A percentile compares a stretch with the other conserved stretches of the same genome.
Conservation (phyloP, 768 basidiomycete species). For the Mycena maculata region DNA sequence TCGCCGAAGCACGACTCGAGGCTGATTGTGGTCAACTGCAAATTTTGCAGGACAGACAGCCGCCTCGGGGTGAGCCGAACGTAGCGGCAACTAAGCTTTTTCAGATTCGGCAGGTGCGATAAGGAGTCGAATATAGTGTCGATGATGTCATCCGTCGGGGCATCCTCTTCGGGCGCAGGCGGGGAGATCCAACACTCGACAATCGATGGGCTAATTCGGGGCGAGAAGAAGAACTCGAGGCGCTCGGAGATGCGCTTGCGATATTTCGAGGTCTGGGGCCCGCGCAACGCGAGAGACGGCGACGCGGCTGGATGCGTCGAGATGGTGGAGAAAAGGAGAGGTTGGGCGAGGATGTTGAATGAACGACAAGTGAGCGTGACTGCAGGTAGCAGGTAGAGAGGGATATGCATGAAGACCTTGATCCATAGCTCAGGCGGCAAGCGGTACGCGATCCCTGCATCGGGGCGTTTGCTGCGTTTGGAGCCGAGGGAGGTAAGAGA, state of each 20-base stretch:
- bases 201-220: conserved; percentile 48
- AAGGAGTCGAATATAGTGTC: conserved; percentile 45
- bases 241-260: conserved; percentile 45
- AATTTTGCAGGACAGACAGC: conserved; percentile 44
- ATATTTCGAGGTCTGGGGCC: conserved; percentile 40
- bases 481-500: conserved; percentile 23
- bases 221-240: conserved; percentile 46
- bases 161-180: conserved; percentile 47
- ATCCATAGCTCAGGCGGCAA: conserved; percentile 52
- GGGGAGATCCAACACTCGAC: conserved; percentile 51
- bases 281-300: conserved; percentile 40
- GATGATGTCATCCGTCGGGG: conserved; percentile 46
- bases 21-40: conserved; percentile 46
- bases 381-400: conserved; percentile 42
- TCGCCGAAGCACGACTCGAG: conserved; percentile 42
- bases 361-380: conserved; percentile 45
- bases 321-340: conserved; percentile 52
- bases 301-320: conserved; percentile 46
- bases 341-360: conserved; percentile 51
- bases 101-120: conserved; percentile 47
- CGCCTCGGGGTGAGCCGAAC: conserved; percentile 48
- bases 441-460: neutral
- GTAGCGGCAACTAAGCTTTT: conserved; percentile 49
- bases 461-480: conserved; percentile 11
- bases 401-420: conserved; percentile 47